Evolutionary conservation across 257 asterid genomes (phyloP).

Genomic region (Perilla frutescens): DNA sequence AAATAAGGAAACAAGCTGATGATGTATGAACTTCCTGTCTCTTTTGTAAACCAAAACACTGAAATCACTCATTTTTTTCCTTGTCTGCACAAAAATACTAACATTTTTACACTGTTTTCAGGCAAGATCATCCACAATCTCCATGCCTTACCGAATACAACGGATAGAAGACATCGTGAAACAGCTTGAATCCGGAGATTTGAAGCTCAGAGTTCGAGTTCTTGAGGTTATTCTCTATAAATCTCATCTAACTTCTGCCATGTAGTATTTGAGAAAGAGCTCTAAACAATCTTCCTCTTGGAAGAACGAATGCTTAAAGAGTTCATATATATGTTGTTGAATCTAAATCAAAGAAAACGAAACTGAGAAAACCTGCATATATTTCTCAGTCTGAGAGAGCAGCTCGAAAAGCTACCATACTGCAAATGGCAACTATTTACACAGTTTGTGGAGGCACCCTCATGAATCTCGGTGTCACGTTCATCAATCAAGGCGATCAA

Average conservation of each 20-base stretch:
- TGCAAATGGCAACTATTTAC: slow-evolving; percentile 94
- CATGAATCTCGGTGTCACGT: slow-evolving; percentile 71
- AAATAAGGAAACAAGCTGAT: slow-evolving; percentile 84
- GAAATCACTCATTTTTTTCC: not conserved
- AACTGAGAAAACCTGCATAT: not conserved
- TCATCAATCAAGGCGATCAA: slow-evolving; percentile 68
- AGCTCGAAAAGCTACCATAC: slow-evolving; percentile 83
- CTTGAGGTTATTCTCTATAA: slow-evolving; percentile 68
- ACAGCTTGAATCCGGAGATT: slow-evolving; percentile 90
- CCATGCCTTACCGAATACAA: slow-evolving; percentile 93
- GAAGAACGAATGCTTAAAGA: no score
- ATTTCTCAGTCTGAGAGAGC: slow-evolving; percentile 89
- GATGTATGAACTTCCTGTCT: slow-evolving; percentile 54
- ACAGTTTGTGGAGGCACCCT: slow-evolving; percentile 84
- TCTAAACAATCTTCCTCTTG: not conserved
- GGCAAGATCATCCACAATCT: slow-evolving; percentile 82
- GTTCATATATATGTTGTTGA: no score
- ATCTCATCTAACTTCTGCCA: not conserved
- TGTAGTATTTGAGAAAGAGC: not conserved
- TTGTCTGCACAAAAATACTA: not conserved
- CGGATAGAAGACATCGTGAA: slow-evolving; percentile 83
- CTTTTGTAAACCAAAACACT: not conserved
- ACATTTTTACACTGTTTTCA: slow-evolving; percentile 33
- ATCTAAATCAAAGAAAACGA: not conserved
- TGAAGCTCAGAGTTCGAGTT: slow-evolving; percentile 94